Evolutionary conservation across 2,329 filamentous ascomycete species (phyloP).

Genomic region (Plenodomus biglobosus): DNA sequence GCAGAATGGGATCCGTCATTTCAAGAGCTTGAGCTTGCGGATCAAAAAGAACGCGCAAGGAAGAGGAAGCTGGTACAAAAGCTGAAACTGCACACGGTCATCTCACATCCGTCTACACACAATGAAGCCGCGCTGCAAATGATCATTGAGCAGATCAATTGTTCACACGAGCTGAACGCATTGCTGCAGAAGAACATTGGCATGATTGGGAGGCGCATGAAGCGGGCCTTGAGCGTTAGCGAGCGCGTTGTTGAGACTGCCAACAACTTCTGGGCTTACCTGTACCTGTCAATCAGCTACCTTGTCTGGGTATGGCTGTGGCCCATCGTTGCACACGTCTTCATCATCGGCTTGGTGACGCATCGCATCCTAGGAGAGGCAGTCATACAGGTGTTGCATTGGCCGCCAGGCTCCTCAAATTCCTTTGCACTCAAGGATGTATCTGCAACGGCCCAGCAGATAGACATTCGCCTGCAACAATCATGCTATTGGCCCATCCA

Average conservation of each 20-base stretch:
- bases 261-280: slow-evolving; percentile 76
- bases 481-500: slow-evolving; percentile 99
- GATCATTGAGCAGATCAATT: slow-evolving; percentile 94
- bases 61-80: slow-evolving; percentile 76
- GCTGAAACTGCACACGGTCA: slow-evolving; percentile 82
- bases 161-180: slow-evolving; percentile 84
- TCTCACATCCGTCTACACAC: slow-evolving; percentile 71
- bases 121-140: slow-evolving; percentile 79
- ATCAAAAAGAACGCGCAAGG: slow-evolving; percentile 66
- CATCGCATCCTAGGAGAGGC: slow-evolving; percentile 81
- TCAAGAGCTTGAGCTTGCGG: slow-evolving; percentile 65
- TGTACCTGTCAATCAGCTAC: slow-evolving; percentile 69
- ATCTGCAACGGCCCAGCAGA: slow-evolving; percentile 93
- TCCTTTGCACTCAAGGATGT: slow-evolving; percentile 90
- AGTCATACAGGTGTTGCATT: slow-evolving; percentile 78
- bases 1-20: slow-evolving; percentile 46
- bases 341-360: slow-evolving; percentile 75
- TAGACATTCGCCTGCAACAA: slow-evolving; percentile 94
- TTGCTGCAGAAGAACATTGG: slow-evolving; percentile 86
- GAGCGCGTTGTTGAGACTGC: slow-evolving; percentile 94
- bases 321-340: slow-evolving; percentile 69
- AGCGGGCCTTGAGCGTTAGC: slow-evolving; percentile 85
- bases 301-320: slow-evolving; percentile 74
- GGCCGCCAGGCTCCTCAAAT: slow-evolving; percentile 70
- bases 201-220: slow-evolving; percentile 77